phyloP scores from a whole-genome alignment of 2,329 filamentous ascomycete genomes.

The Thyridium curvatum region DNA sequence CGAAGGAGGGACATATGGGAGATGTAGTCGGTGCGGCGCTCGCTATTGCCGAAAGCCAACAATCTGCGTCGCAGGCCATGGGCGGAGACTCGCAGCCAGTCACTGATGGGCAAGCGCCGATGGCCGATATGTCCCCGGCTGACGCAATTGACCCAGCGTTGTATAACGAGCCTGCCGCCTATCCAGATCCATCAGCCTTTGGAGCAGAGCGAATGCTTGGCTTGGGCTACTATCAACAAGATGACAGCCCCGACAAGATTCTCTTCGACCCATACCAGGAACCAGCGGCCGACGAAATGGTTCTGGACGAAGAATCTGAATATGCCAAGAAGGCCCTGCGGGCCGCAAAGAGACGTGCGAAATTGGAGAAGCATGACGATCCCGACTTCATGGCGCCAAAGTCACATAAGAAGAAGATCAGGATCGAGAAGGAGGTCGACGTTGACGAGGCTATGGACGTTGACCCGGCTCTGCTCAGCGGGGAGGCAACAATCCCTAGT shows the following conservation, averaged over 20 bases:
- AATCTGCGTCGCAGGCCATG: too few relatives aligned
- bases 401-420: constrained; percentile 33
- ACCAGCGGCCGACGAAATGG: constrained; percentile 37
- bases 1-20: constrained; percentile 30
- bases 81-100: too few relatives aligned
- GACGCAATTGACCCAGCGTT: constrained; percentile 13
- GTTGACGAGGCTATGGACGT: constrained; percentile 34
- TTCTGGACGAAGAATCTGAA: constrained; percentile 29
- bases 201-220: constrained; percentile 46
- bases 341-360: constrained; percentile 45
- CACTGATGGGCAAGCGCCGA: background rate
- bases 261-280: constrained; percentile 53
- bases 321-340: constrained; percentile 48
- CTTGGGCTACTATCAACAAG: constrained; percentile 55
- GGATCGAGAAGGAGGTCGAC: constrained; percentile 28
- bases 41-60: background rate
- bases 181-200: constrained; percentile 43
- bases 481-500: constrained; percentile 11
- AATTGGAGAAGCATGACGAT: constrained; percentile 44
- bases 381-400: constrained; percentile 44
- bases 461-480: constrained; percentile 43
- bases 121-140: constrained; percentile 22
- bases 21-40: constrained; percentile 15
- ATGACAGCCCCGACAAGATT: constrained; percentile 50
- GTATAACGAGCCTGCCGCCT: constrained; percentile 26